A percentile compares a stretch with the other conserved stretches of the same genome.
Conservation (phyloP, 768 basidiomycete genomes). For the Suillus ampliporus region DNA sequence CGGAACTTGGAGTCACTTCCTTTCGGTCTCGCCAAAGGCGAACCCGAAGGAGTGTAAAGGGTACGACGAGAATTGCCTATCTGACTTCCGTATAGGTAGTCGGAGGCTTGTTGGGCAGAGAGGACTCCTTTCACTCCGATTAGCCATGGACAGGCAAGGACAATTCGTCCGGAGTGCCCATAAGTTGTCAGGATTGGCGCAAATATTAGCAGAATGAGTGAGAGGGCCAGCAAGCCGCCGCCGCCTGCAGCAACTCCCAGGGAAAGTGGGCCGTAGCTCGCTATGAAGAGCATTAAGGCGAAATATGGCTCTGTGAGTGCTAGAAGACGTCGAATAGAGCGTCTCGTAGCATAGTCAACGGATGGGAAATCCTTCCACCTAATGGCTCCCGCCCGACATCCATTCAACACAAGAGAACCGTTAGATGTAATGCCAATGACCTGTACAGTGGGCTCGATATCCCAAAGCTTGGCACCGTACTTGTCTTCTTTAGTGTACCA, state of each 20-base stretch:
- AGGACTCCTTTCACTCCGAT: conserved; percentile 32
- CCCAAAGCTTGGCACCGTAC: conserved; percentile 25
- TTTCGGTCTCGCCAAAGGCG: conserved; percentile 10
- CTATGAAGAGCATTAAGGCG: conserved; percentile 13
- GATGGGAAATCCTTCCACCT: conserved; percentile 31
- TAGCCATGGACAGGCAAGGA: conserved; percentile 26
- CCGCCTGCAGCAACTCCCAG: background rate
- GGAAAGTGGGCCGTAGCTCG: background rate
- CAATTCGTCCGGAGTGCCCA: conserved; percentile 22
- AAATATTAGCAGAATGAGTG: conserved; percentile 18
- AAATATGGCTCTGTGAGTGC: conserved; percentile 11
- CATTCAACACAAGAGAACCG: conserved; percentile 26
- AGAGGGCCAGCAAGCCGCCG: conserved; percentile 1
- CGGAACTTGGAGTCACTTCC: conserved; percentile 18
- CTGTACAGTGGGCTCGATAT: conserved; percentile 23
- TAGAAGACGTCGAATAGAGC: conserved; percentile 20
- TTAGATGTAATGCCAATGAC: conserved; percentile 25
- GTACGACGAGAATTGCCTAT: conserved; percentile 2
- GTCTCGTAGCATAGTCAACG: conserved; percentile 19
- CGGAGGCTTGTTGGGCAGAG: conserved; percentile 27
- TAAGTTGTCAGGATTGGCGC: conserved; percentile 21
- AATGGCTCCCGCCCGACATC: conserved; percentile 27
- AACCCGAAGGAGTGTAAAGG: conserved; percentile 26
- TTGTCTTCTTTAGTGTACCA: conserved; percentile 30
- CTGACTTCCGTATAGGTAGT: conserved; percentile 20